Evolutionary conservation across 768 basidiomycete genomes (phyloP), one percentile per base, ranked within the genome.

Genomic region (Tremella mesenterica): DNA sequence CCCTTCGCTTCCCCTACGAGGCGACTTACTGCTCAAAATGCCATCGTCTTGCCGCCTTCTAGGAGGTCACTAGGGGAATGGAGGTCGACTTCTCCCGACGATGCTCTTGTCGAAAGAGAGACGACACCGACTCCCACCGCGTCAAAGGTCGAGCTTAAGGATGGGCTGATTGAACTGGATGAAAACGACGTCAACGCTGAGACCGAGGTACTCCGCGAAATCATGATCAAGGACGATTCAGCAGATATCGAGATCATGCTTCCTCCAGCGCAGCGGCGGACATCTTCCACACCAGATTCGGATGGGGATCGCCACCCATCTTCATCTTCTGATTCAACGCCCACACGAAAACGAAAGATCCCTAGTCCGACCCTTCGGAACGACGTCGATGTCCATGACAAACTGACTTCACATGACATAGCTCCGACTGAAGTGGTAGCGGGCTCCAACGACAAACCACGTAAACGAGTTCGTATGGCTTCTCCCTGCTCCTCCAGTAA

Each of bases 381-480:
- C 14, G 4, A n/a, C 23, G 14, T 16, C 38, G 23, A n/a, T 5
- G n/a, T 18, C 21, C 12, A 13, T 3, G 36, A 50, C 4, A 14
- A 23, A 6, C n/a, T n/a, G n/a, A 41, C 38, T 5, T 23, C 20
- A 26, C 12, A 13, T 3, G 36, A 50, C 4, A 14, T 28, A 6
- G n/a, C 21, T 8, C 20, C 27, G 12, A 44, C 12, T 23, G n/a
- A n/a, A n/a, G n/a, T n/a, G n/a, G n/a, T n/a, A n/a, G n/a, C n/a
- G n/a, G n/a, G n/a, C n/a, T n/a, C n/a, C n/a, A n/a, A n/a, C n/a
- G n/a, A n/a, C n/a, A n/a, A n/a, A n/a, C n/a, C n/a, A n/a, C 53
- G 55, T 21, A 69, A 69, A 50, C 52, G 58, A 23, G 67, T 69
- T 23, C 50, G 65, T 23, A 45, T 69, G 31, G 60, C 61, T n/a